Evolutionary conservation across 768 basidiomycete species (phyloP).

Genomic region (Panus rudis): DNA sequence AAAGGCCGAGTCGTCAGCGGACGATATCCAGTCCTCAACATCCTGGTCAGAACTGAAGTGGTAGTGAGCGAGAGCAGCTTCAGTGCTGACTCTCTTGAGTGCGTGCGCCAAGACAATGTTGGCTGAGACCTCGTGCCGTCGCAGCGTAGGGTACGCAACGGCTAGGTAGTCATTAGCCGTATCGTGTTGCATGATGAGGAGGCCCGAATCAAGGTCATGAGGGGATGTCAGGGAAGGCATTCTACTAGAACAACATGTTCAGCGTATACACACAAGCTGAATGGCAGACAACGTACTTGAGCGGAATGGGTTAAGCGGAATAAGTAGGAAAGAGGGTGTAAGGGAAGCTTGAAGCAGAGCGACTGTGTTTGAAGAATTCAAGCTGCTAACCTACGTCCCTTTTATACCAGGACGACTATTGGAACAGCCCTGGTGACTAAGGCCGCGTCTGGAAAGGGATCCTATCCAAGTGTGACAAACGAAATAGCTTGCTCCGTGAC

Average conservation of each 20-base stretch:
- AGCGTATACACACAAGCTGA: neutral
- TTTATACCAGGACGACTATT: too few relatives aligned
- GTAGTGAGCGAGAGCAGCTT: constrained; percentile 30
- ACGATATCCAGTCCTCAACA: constrained; percentile 18
- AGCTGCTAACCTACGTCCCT: too few relatives aligned
- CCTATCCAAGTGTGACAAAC: too few relatives aligned
- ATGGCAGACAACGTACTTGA: constrained; percentile 2
- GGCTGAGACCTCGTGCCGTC: constrained; percentile 37
- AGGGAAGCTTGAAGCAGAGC: too few relatives aligned
- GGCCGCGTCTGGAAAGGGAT: too few relatives aligned
- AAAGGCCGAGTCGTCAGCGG: constrained; percentile 17
- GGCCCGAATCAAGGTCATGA: too few relatives aligned
- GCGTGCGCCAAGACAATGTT: constrained; percentile 51
- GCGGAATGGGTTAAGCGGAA: too few relatives aligned
- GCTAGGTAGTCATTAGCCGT: constrained; percentile 35
- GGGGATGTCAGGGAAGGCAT: constrained; percentile 33
- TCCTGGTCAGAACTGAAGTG: constrained; percentile 30
- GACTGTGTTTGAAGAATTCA: too few relatives aligned
- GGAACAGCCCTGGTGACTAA: too few relatives aligned
- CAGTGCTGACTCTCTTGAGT: constrained; percentile 32
- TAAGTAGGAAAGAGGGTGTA: too few relatives aligned
- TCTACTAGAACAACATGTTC: constrained; percentile 5
- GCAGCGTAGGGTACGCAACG: constrained; percentile 34
- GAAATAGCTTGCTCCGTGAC: too few relatives aligned
- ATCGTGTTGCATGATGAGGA: constrained; percentile 33